Evolutionary conservation across 148 eudicot species (phyloP).

Genomic region (Vaccinium myrtillus): DNA sequence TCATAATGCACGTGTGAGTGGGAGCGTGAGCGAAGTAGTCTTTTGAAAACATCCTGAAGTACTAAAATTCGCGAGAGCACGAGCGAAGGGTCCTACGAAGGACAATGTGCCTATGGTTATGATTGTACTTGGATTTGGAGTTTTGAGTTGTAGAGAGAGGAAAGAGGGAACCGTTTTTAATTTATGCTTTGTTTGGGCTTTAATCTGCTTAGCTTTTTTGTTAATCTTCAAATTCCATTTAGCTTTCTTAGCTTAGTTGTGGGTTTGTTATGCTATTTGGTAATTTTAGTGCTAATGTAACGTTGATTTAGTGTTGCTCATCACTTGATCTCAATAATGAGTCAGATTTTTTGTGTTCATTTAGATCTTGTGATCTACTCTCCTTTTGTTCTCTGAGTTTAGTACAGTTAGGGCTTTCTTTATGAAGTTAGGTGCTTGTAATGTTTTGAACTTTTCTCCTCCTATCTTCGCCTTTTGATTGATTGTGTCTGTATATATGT

Average conservation of each 20-base stretch:
- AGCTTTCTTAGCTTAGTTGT: not conserved
- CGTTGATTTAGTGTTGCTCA: not conserved
- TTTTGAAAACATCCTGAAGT: not conserved
- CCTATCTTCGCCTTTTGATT: conserved; percentile 16
- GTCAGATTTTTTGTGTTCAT: not conserved
- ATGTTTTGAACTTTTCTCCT: not conserved
- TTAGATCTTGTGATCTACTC: not conserved
- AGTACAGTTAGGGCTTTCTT: not conserved
- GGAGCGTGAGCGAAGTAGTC: not conserved
- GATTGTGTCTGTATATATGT: conserved; percentile 17
- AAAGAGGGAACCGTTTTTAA: not conserved
- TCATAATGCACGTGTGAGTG: not conserved
- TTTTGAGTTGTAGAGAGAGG: not conserved
- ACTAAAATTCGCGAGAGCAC: not conserved
- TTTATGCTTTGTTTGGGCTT: conserved; percentile 1
- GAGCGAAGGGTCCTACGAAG: not conserved
- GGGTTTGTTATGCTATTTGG: not conserved
- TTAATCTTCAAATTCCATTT: not conserved
- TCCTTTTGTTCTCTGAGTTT: not conserved
- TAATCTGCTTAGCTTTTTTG: not conserved
- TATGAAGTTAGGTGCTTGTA: not conserved
- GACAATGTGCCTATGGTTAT: not conserved
- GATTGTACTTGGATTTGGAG: conserved; percentile 2
- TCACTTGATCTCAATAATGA: not conserved
- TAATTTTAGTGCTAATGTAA: not conserved